Conservation (phyloP, 441 rosid genomes). For the Arabidopsis hybrid region DNA sequence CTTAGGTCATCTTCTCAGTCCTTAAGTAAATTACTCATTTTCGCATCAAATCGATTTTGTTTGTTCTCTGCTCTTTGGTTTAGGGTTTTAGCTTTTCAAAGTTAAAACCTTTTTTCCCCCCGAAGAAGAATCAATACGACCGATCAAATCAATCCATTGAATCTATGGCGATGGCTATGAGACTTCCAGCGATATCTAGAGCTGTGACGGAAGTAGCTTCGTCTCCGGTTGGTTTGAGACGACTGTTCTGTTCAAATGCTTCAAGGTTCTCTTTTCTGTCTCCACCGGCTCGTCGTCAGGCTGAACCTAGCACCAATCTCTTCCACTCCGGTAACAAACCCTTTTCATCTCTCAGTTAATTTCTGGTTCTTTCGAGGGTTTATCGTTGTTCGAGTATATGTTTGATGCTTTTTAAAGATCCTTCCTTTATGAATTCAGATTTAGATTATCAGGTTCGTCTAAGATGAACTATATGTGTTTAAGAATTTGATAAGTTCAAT, state of each 20-base stretch:
- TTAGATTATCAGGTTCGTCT: background rate
- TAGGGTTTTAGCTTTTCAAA: conserved; percentile 40
- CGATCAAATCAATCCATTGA: conserved; percentile 4
- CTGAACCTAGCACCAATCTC: conserved; percentile 81
- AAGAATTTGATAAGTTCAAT: too few relatives aligned
- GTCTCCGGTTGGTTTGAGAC: conserved; percentile 55
- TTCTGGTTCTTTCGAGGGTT: background rate
- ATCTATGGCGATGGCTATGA: conserved; percentile 43
- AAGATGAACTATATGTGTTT: background rate
- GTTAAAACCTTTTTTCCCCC: conserved; percentile 9
- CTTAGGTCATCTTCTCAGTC: background rate
- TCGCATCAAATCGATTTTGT: conserved; percentile 1
- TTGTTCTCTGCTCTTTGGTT: conserved; percentile 21
- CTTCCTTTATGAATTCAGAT: background rate
- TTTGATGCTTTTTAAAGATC: background rate
- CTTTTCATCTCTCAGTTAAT: background rate
- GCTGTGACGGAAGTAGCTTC: conserved; percentile 50
- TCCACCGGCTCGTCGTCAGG: conserved; percentile 60
- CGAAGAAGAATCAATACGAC: background rate
- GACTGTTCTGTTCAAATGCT: conserved; percentile 57
- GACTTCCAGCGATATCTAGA: conserved; percentile 49
- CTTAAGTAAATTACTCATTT: background rate
- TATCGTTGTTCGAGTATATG: background rate
- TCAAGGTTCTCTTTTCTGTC: conserved; percentile 49
- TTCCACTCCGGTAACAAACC: conserved; percentile 67